Conservation (phyloP, 2,329 filamentous ascomycete species). For the Chaetomiaceae sp. region DNA sequence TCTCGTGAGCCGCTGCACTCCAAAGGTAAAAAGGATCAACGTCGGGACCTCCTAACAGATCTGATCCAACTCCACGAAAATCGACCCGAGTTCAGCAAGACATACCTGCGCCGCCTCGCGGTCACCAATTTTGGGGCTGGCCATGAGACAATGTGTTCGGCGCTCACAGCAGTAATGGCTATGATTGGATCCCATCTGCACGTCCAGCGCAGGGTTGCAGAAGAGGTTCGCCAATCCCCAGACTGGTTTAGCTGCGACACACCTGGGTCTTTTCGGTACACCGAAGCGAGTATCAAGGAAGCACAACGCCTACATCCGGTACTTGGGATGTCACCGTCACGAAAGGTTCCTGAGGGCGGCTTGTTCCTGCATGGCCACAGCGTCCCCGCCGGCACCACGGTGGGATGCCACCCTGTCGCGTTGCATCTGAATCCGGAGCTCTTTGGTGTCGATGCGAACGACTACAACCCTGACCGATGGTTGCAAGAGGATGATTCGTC, state of each 20-base stretch:
- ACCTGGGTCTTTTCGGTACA: slow-evolving; percentile 30
- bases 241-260: slow-evolving; percentile 24
- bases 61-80: slow-evolving; percentile 42
- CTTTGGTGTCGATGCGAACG: slow-evolving; percentile 42
- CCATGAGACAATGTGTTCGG: slow-evolving; percentile 51
- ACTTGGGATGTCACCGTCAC: slow-evolving; percentile 47
- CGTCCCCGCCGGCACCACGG: slow-evolving; percentile 42
- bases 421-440: slow-evolving; percentile 47
- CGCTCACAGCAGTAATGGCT: slow-evolving; percentile 44
- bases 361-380: slow-evolving; percentile 36
- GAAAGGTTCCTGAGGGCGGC: slow-evolving; percentile 37
- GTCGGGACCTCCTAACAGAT: slow-evolving; percentile 42
- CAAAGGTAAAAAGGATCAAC: slow-evolving; percentile 20
- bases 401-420: slow-evolving; percentile 47
- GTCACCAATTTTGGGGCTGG: slow-evolving; percentile 53
- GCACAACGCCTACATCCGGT: slow-evolving; percentile 48
- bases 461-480: slow-evolving; percentile 47
- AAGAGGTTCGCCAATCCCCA: slow-evolving; percentile 27
- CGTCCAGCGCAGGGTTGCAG: slow-evolving; percentile 31
- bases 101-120: slow-evolving; percentile 47
- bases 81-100: slow-evolving; percentile 42
- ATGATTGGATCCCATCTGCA: slow-evolving; percentile 40
- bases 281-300: slow-evolving; percentile 46
- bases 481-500: slow-evolving; percentile 29
- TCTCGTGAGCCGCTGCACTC: neutral